Conservation (phyloP, 345 rosid species). For the Gynandropsis gynandra region DNA sequence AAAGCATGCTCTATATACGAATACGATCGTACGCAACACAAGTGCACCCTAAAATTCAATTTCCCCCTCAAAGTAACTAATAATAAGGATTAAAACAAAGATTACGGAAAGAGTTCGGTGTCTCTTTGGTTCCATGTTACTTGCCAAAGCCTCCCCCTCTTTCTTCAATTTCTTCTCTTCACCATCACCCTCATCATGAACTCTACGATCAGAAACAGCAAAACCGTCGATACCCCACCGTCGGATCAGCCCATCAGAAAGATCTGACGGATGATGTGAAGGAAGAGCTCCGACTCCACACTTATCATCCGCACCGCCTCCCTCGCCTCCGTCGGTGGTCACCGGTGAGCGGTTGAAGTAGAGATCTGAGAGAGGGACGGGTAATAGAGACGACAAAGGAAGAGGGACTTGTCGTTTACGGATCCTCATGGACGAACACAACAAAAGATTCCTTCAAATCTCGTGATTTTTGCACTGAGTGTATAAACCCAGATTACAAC, state of each 20-base stretch:
- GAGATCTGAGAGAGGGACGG: conserved; percentile 81
- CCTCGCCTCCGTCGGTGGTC: conserved; percentile 18
- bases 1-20: conserved; percentile 11
- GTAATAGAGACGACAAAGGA: conserved; percentile 71
- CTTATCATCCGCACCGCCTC: conserved; percentile 46
- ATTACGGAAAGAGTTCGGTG: neutral
- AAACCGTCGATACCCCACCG: conserved; percentile 21
- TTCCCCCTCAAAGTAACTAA: neutral
- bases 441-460: conserved; percentile 1
- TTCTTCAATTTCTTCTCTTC: conserved; percentile 22
- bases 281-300: conserved; percentile 4
- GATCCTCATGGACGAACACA: conserved; percentile 63
- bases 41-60: conserved; percentile 34
- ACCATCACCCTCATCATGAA: neutral
- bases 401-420: conserved; percentile 71
- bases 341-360: conserved; percentile 39
- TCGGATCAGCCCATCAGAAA: conserved; percentile 33
- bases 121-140: conserved; percentile 10
- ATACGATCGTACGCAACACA: conserved; percentile 11
- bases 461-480: neutral
- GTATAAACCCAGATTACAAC: too few species aligned
- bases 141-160: conserved; percentile 28
- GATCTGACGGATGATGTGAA: conserved; percentile 30
- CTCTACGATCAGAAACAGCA: conserved; percentile 10
- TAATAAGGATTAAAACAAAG: neutral